Base-by-base conservation (phyloP, 2,329 filamentous ascomycete species). In the Neocucurbitaria cava region DNA sequence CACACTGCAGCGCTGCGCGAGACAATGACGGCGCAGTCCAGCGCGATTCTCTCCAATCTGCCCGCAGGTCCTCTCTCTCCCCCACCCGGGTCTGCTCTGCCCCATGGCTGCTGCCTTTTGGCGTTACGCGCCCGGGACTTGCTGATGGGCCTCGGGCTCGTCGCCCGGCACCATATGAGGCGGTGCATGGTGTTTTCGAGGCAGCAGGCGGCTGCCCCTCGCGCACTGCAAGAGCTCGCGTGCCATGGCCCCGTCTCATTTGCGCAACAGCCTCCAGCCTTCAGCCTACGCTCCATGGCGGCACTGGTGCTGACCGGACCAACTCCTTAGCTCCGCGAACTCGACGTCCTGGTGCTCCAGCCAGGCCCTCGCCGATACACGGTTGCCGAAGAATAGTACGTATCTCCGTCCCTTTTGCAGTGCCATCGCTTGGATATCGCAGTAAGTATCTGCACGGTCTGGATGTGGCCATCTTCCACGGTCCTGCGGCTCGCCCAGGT, bases 1-100 rank as follows among this genome's bases (percentile, higher is more conserved):
- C 55, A n/a, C n/a, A n/a, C n/a, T 49, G 17, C 36, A 31, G 9
- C 30, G 30, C 4, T 2, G 11, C 31, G 21, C 46, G 48, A 53
- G 42, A 38, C 45, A 44, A 59, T 60, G 62, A 61, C 58, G 60
- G 56, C 49, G 56, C 59, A n/a, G n/a, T n/a, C n/a, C n/a, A n/a
- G n/a, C n/a, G n/a, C n/a, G n/a, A n/a, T n/a, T n/a, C n/a, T n/a
- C n/a, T n/a, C n/a, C n/a, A n/a, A n/a, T n/a, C n/a, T n/a, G n/a
- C n/a, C n/a, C n/a, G n/a, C n/a, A n/a, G n/a, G 62, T 56, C 64
- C 49, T 64, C 61, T 64, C 28, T 46, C 39, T 45, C 47, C 39
- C 53, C 53, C 56, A 54, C 50, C 54, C 49, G 54, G 56, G 49
- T 54, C 47, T 40, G 26, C 40, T 31, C 26, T 28, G 36, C 36